Evolutionary conservation across 441 rosid species (phyloP).

Genomic region (Hura crepitans): DNA sequence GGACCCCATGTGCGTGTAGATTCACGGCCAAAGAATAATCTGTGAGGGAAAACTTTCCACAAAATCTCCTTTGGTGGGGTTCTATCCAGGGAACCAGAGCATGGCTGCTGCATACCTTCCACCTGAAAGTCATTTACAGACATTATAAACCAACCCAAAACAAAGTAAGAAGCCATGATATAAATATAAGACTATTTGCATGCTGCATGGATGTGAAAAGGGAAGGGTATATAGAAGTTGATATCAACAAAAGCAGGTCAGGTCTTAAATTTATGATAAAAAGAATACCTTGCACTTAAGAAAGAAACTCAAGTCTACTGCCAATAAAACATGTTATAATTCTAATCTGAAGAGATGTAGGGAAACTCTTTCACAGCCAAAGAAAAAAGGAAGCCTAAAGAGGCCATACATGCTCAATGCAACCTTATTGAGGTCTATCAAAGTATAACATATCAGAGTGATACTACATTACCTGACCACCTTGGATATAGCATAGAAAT

Average conservation of each 20-base stretch:
- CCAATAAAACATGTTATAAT: too few relatives aligned
- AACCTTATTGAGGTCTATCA: not conserved
- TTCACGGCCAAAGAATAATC: constrained; percentile 74
- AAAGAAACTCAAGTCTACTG: too few relatives aligned
- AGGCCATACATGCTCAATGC: too few relatives aligned
- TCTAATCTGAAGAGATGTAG: too few relatives aligned
- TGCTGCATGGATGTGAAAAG: not conserved
- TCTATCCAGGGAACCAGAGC: constrained; percentile 71
- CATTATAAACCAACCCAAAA: not conserved
- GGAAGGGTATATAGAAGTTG: not conserved
- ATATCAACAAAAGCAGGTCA: constrained; percentile 4
- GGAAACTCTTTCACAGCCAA: too few relatives aligned
- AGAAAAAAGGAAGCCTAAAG: too few relatives aligned
- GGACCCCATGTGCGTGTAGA: constrained; percentile 62
- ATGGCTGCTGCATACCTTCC: constrained; percentile 67
- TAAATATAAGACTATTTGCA: not conserved
- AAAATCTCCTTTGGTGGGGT: constrained; percentile 60
- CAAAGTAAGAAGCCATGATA: not conserved
- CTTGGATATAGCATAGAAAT: constrained; percentile 82
- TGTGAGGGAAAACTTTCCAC: constrained; percentile 70
- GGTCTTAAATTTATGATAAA: not conserved
- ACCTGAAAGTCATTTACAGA: constrained; percentile 36
- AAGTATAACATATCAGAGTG: constrained; percentile 1
- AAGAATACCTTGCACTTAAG: not conserved
- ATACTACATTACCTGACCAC: constrained; percentile 63